Conservation (phyloP, 106 monocot genomes). For the Amphibolis antarctica region DNA sequence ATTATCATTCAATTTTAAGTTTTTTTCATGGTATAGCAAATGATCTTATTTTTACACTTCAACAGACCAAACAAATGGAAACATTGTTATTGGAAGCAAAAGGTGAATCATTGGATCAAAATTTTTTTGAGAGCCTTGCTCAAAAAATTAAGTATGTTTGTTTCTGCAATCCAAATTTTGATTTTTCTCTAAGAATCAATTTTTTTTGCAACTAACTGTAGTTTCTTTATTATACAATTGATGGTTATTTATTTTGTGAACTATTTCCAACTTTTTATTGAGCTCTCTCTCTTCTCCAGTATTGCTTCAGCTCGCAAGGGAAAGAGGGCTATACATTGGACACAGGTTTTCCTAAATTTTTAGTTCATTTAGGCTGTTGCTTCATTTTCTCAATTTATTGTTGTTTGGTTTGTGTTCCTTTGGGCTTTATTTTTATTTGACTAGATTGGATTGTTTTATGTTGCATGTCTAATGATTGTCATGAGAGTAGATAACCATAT, state of each 20-base stretch:
- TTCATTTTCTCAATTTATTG: not conserved
- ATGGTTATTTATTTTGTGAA: not conserved
- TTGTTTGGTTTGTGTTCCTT: no score
- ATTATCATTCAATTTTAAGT: not conserved
- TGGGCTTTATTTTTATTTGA: no score
- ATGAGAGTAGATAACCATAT: no score
- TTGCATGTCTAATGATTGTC: no score
- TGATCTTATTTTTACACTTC: not conserved
- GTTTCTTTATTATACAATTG: not conserved
- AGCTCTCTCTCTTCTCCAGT: not conserved
- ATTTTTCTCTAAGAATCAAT: not conserved
- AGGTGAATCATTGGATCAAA: not conserved
- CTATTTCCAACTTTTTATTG: not conserved
- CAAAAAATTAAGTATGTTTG: conserved; percentile 8
- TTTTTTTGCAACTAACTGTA: no score
- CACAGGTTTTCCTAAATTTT: conserved; percentile 6
- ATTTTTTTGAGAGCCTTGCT: conserved; percentile 5
- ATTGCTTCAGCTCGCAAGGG: conserved; percentile 8
- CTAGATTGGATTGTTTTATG: no score
- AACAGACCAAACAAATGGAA: conserved; percentile 7
- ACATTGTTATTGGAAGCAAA: conserved; percentile 7
- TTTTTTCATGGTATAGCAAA: not conserved
- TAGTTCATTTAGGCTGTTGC: not conserved
- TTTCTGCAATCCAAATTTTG: not conserved
- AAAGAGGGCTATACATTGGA: conserved; percentile 12